Evolutionary conservation across 2,329 filamentous ascomycete species (phyloP), one percentile per base, ranked within the genome.

Genomic region (Metarhizium rileyi): DNA sequence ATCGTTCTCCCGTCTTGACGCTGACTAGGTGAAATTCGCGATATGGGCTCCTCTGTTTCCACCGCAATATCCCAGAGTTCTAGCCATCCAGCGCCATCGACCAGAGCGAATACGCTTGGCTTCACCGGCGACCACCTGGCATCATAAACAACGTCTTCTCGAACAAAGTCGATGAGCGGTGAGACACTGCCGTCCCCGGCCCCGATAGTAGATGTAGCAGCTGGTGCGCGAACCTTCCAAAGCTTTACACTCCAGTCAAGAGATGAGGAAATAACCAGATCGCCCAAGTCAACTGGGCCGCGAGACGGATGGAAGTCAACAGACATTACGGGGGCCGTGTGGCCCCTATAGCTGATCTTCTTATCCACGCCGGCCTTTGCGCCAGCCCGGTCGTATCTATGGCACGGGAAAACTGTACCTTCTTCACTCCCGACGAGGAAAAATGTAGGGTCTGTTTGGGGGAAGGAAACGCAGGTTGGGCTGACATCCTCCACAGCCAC

Each of bases 371-470:
- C 93, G 4, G 93, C 91, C 72, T 97, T 97, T 56, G 93, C 93
- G 51, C 93, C 93, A 5, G 94, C 93, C 55, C 94, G 87, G 68
- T 98, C 93, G 70, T 98, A 98, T 53, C 93, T 80, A 66, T 98
- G 93, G 64, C 94, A 96, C 0, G 93, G 90, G 68, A 93, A 95
- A 55, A 98, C 96, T 44, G 85, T 85, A 46, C 94, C 94, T 72
- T 98, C 93, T 71, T 98, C 93, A 26, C 90, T 95, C 38, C 94
- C 93, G 30, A 95, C 87, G 3, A 98, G 81, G 75, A 98, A 98
- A 68, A 95, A 97, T 0, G 93, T 98, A 3, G 93, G 93, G 61
- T 98, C 94, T 1, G 90, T 86, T 61, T 91, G 83, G 1, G 93
- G 93, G 70, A 98, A 98, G 16, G 89, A 87, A 70, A 98, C 87